Base-by-base conservation (phyloP, 1,284 basidiomycete genomes). In the Fomitiporia mediterranea region DNA sequence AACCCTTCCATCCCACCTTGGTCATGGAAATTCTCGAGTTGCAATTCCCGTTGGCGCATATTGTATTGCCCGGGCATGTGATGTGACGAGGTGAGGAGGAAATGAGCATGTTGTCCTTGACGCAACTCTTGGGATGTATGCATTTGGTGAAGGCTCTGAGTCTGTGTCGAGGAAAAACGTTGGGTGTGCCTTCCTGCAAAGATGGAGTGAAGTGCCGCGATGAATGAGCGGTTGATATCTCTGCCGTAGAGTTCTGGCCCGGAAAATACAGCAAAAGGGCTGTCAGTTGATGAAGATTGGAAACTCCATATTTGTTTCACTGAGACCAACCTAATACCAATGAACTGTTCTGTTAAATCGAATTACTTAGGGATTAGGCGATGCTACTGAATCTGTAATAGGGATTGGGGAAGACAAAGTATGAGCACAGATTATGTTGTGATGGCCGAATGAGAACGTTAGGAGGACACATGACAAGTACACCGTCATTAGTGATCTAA, bases 11-110 rank as follows among this genome's bases (percentile, higher is more conserved):
- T 30, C 13, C 44, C 56, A 27, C 35, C 43, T 13, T 27, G 48
- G 19, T 57, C 56, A 23, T 57, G 48, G 21, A 51, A 51, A 11
- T 52, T 27, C 34, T 57, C 56, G 9, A 57, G 50, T 19, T 51
- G 46, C 2, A 57, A 51, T 35, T 57, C 50, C 11, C 40, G 55
- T 32, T 53, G 50, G 30, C 21, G 37, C 23, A 21, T 21, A 11
- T 50, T 49, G 21, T 52, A 46, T 4, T 57, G 40, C 8, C 37
- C 11, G 35, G 47, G 50, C 6, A 37, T 19, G 15, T 37, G 43
- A 23, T 46, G 44, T 9, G 32, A 19, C 15, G 56, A 21, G 19
- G 42, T 48, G 19, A 40, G 49, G 13, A 52, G 38, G 42, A 53
- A 38, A 23, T 50, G 19, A 9, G 39, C 19, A 7, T 11, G 5